Conservation (phyloP, 2,329 filamentous ascomycete species). For the Aureobasidium sp. region DNA sequence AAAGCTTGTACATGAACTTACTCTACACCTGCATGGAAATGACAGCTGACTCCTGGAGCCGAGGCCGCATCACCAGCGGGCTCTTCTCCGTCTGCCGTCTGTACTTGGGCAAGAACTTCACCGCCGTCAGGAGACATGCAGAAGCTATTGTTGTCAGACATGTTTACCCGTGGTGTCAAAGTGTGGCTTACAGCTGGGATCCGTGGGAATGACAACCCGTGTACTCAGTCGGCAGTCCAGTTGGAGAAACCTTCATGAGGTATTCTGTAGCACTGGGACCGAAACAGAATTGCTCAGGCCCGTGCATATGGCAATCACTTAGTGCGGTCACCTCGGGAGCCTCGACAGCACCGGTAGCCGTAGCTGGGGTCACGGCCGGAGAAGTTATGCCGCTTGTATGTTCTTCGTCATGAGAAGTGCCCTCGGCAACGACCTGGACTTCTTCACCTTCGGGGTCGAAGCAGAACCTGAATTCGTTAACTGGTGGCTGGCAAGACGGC, state of each 20-base stretch:
- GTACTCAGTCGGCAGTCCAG: conserved; percentile 50
- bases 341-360: neutral
- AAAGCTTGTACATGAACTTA: conserved; percentile 34
- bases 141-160: conserved; percentile 36
- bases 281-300: conserved; percentile 37
- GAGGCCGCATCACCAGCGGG: conserved; percentile 17
- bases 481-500: neutral
- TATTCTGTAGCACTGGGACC: conserved; percentile 33
- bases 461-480: conserved; percentile 45
- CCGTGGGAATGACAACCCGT: conserved; percentile 58
- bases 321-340: conserved; percentile 33
- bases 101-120: conserved; percentile 49
- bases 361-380: neutral
- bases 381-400: neutral
- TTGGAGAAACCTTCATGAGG: conserved; percentile 41
- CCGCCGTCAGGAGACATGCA: conserved; percentile 52
- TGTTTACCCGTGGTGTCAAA: neutral
- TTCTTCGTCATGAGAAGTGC: conserved; percentile 21
- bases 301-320: conserved; percentile 46
- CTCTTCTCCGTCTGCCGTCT: conserved; percentile 23
- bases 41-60: conserved; percentile 41
- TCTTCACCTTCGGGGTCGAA: conserved; percentile 51
- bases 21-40: conserved; percentile 70
- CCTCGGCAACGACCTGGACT: conserved; percentile 44
- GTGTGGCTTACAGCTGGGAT: conserved; percentile 42